Conservation (phyloP, 768 basidiomycete genomes). For the Fomitopsis serialis region DNA sequence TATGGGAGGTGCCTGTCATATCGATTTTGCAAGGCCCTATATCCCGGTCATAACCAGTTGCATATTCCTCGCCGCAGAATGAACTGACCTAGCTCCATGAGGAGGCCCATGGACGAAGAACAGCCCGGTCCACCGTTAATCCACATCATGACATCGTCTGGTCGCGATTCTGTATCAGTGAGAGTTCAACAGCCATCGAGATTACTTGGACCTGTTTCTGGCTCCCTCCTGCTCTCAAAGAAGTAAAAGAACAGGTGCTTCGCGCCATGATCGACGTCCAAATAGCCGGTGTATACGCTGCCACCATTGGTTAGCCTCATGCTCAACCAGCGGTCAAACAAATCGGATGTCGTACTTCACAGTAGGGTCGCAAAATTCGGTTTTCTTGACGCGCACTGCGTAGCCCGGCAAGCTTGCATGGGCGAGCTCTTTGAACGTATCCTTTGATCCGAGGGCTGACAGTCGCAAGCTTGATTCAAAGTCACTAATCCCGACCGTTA, state of each 20-base stretch:
- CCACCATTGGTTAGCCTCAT: not conserved
- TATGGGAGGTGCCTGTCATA: conserved; percentile 45
- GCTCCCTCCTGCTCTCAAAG: conserved; percentile 49
- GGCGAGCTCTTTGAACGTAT: conserved; percentile 14
- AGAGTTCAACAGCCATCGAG: not conserved
- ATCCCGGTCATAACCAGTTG: not conserved
- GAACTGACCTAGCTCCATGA: conserved; percentile 50
- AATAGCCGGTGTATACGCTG: conserved; percentile 43
- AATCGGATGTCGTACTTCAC: conserved; percentile 37
- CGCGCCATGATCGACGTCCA: conserved; percentile 43
- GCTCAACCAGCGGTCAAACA: not conserved
- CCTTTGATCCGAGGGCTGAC: conserved; percentile 21
- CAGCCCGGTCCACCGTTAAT: conserved; percentile 66
- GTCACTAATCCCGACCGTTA: too few species aligned
- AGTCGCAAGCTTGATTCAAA: too few species aligned
- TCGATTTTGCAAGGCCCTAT: conserved; percentile 61
- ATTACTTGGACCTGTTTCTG: conserved; percentile 28
- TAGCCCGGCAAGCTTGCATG: conserved; percentile 50
- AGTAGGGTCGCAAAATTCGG: conserved; percentile 56
- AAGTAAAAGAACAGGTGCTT: conserved; percentile 56
- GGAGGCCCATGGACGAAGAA: conserved; percentile 47
- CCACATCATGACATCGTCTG: conserved; percentile 69
- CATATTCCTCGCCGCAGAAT: conserved; percentile 24
- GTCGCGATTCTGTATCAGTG: not conserved
- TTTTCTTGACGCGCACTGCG: conserved; percentile 55